Evolutionary conservation across 495 filamentous ascomycete genomes (phyloP).

Genomic region (Aspergillus leporis): DNA sequence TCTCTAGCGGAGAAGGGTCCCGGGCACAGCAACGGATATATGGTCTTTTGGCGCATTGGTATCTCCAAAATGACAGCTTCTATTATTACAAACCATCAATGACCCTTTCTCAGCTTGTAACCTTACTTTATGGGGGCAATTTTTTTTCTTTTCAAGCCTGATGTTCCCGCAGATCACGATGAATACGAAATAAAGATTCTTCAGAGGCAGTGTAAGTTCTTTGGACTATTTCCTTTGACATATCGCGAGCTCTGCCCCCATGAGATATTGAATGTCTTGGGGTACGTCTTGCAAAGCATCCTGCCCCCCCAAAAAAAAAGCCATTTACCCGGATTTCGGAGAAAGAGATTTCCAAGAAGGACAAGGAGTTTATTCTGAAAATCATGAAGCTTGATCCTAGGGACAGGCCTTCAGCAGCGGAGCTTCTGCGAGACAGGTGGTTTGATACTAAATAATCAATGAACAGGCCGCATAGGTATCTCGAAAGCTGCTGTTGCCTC

Average conservation of each 20-base stretch:
- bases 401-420: conserved; percentile 21
- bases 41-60: conserved; percentile 45
- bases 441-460: conserved; percentile 2
- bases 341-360: conserved; percentile 17
- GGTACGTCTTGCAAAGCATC: conserved; percentile 19
- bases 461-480: background rate
- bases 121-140: conserved; percentile 38
- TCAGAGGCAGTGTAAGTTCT: conserved; percentile 38
- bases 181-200: conserved; percentile 44
- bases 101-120: conserved; percentile 35
- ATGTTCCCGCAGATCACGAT: conserved; percentile 36
- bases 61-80: conserved; percentile 8
- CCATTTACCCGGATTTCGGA: conserved; percentile 14
- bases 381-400: conserved; percentile 25
- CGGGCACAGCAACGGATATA: conserved; percentile 43
- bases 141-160: conserved; percentile 45
- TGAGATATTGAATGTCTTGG: conserved; percentile 18
- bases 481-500: background rate
- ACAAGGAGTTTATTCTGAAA: conserved; percentile 20
- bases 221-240: conserved; percentile 43
- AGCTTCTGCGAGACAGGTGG: conserved; percentile 22
- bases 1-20: too few relatives aligned
- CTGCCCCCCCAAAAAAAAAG: conserved; percentile 2
- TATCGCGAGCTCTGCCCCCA: conserved; percentile 28
- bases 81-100: conserved; percentile 5